Percentiles rank a stretch among this genome's conserved stretches.
phyloP scores from a whole-genome alignment of 306 rosid genomes.

The Sindora glabra region DNA sequence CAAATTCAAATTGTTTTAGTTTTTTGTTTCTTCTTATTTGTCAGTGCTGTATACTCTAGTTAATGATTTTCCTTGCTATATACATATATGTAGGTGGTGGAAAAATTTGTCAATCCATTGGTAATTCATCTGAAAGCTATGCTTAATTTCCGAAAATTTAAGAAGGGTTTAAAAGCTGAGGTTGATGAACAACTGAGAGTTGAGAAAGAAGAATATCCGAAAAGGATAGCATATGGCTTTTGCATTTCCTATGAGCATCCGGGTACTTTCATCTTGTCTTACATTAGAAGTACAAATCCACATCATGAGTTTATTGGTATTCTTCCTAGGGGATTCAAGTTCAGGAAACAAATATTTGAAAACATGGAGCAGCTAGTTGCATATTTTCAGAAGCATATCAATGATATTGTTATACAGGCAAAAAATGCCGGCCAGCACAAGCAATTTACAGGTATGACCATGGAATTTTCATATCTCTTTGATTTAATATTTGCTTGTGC shows the following conservation, averaged over 20 bases:
- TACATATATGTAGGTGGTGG: conserved; percentile 22
- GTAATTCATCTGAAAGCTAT: conserved; percentile 33
- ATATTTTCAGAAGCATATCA: conserved; percentile 38
- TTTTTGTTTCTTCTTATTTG: neutral
- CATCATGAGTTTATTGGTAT: conserved; percentile 41
- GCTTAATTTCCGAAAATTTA: conserved; percentile 29
- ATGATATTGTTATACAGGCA: conserved; percentile 21
- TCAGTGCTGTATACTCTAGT: neutral
- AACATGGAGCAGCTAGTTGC: conserved; percentile 25
- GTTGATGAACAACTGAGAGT: conserved; percentile 26
- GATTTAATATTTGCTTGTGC: conserved; percentile 3
- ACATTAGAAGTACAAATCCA: conserved; percentile 29
- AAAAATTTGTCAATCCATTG: conserved; percentile 30
- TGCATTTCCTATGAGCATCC: conserved; percentile 42
- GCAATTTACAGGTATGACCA: conserved; percentile 5
- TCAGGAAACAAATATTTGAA: conserved; percentile 38
- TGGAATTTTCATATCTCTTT: neutral
- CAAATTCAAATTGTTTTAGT: neutral
- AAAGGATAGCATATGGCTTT: conserved; percentile 31
- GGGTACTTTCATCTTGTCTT: conserved; percentile 37
- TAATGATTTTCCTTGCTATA: neutral
- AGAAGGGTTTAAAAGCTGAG: conserved; percentile 39
- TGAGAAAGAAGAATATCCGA: conserved; percentile 39
- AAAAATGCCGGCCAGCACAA: neutral
- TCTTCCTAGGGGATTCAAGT: conserved; percentile 41